Base-by-base conservation (phyloP, 179 eudicot genomes). In the Patellifolia procumbens region DNA sequence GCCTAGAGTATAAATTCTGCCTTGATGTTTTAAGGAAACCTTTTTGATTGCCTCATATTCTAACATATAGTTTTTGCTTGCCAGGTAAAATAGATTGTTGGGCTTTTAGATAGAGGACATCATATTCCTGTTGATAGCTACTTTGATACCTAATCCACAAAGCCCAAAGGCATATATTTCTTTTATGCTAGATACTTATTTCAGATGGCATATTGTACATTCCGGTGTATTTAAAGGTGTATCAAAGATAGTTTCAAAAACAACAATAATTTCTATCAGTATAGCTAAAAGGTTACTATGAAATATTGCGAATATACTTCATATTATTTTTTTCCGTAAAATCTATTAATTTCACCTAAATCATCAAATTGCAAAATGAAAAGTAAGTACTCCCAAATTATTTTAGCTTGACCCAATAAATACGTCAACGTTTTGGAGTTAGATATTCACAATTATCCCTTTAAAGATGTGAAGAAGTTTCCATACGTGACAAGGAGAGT, bases 1-100 rank as follows among this genome's bases (percentile, higher is more conserved):
- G 64, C 43, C 69, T 16, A 68, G 19, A 16, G 56, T 51, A n/a
- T 29, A 48, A 12, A 77, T 73, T 81, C 72, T 68, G 2, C 31
- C 17, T 48, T 51, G 68, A 66, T 73, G 35, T 73, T 76, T 77
- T 68, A 73, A 65, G 83, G 77, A 76, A 72, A 65, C 80, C 49
- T 63, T n/a, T 49, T n/a, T 43, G 17, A 55, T 31, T 12, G 7
- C 11, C 20, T 26, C 2, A 16, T 17, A 26, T 62, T 69, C 35
- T 42, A 52, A 28, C 28, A 37, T 45, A 8, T 13, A 12, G n/a
- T 11, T 35, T 78, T 52, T 73, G 53, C 26, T 45, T 15, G 74
- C 55, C 53, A 61, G 39, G 64, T 75, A 59, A 59, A 39, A 12
- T 15, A 34, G 20, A 52, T 45, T 67, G 74, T 31, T 67, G 64